These are phyloP conservation scores for Aspergillus puulaauensis DNA, from an alignment of 2,329 filamentous ascomycete genomes.

Conservation along the genomic window DNA sequence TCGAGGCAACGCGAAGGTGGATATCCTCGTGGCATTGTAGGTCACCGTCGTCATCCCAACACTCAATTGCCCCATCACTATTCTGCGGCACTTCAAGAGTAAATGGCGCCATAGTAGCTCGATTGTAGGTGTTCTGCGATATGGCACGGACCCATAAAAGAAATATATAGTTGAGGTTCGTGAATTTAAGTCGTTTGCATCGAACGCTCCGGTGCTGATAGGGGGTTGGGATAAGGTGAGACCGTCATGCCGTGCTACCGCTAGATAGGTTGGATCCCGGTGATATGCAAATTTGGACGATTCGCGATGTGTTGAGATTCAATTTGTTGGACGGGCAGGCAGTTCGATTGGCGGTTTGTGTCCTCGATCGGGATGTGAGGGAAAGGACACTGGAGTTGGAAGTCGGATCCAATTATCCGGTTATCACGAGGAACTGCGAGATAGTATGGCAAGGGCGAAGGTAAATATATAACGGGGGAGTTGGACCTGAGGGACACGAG, in stretches of 20 bases:
- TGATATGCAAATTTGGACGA: not conserved
- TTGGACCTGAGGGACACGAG: conserved; percentile 7
- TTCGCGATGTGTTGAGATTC: not conserved
- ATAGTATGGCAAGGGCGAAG: conserved; percentile 2
- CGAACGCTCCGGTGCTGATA: conserved; percentile 23
- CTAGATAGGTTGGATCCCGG: not conserved
- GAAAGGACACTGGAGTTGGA: not conserved
- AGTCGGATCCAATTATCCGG: not conserved
- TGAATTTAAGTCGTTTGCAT: conserved; percentile 18
- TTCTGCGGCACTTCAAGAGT: conserved; percentile 33
- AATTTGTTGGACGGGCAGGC: not conserved
- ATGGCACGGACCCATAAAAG: conserved; percentile 2
- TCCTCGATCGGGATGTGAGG: not conserved
- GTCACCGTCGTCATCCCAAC: conserved; percentile 52
- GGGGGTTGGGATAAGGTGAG: conserved; percentile 16
- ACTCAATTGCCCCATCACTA: conserved; percentile 43
- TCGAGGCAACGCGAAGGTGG: conserved; percentile 46
- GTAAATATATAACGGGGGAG: not conserved
- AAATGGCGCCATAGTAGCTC: conserved; percentile 37
- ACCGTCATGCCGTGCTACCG: conserved; percentile 30
- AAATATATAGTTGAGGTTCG: not conserved
- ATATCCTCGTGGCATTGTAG: conserved; percentile 48
- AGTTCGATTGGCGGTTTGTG: not conserved
- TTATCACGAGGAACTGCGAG: not conserved
- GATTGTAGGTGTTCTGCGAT: not conserved